phyloP scores from a whole-genome alignment of 2,329 filamentous ascomycete genomes.

The Aspergillus sp. region DNA sequence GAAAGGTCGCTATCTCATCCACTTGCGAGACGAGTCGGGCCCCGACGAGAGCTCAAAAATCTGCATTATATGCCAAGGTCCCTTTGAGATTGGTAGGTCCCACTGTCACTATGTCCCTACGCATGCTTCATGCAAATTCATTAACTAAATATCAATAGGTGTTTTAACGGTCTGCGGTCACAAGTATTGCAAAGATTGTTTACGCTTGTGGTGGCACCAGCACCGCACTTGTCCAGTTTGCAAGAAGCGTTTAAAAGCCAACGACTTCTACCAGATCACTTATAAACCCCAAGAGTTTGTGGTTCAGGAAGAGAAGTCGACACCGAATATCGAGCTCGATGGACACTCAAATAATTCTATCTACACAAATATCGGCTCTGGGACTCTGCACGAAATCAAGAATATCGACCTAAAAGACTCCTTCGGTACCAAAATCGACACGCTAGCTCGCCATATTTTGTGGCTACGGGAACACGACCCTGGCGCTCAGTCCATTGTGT shows the following conservation, averaged over 20 bases:
- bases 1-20: constrained; percentile 73
- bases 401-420: constrained; percentile 71
- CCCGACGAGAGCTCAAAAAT: constrained; percentile 62
- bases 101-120: background rate
- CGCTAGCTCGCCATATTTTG: constrained; percentile 73
- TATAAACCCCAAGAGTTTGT: constrained; percentile 74
- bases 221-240: constrained; percentile 81
- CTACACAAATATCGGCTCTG: constrained; percentile 73
- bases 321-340: constrained; percentile 28
- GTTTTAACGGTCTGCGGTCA: constrained; percentile 79
- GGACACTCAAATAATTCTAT: constrained; percentile 54
- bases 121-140: background rate
- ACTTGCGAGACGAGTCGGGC: constrained; percentile 61
- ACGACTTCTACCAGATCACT: constrained; percentile 80
- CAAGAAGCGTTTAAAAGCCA: constrained; percentile 64
- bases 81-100: constrained; percentile 71
- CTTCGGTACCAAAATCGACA: constrained; percentile 90
- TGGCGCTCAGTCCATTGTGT: constrained; percentile 88
- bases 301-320: constrained; percentile 57
- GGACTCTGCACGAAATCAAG: constrained; percentile 76
- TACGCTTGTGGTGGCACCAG: constrained; percentile 72
- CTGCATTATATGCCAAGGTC: constrained; percentile 81
- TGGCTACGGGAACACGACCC: constrained; percentile 84
- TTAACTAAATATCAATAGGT: constrained; percentile 25
- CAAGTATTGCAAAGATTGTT: constrained; percentile 86